Evolutionary conservation across 225 moss, liverwort and hornwort genomes (phyloP).

Genomic region (Polytrichum formosum): DNA sequence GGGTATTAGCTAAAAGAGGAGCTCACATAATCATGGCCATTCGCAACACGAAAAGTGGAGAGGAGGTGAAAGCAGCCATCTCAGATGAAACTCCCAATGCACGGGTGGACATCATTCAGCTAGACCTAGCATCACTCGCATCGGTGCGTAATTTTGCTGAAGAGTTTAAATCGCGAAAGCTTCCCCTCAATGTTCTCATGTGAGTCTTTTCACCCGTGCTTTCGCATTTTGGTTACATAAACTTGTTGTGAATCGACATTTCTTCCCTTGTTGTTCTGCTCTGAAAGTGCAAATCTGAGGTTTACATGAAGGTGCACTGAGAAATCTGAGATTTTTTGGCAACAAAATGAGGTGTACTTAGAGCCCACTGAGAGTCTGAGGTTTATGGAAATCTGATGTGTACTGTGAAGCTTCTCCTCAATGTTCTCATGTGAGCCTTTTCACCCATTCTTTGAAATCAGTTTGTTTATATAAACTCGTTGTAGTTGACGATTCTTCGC

Average conservation of each 20-base stretch:
- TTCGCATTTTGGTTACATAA: not conserved
- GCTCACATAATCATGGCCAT: constrained; percentile 58
- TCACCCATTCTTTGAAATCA: too few relatives aligned
- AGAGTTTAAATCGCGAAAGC: constrained; percentile 37
- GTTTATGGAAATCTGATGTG: too few relatives aligned
- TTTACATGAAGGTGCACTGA: too few relatives aligned
- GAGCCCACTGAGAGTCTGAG: too few relatives aligned
- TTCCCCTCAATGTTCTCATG: constrained; percentile 57
- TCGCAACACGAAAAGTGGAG: constrained; percentile 45
- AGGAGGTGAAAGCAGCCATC: constrained; percentile 42
- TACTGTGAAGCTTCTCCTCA: too few relatives aligned
- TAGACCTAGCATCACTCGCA: constrained; percentile 52
- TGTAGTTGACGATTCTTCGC: too few relatives aligned
- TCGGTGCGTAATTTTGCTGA: constrained; percentile 58
- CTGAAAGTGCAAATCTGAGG: too few relatives aligned
- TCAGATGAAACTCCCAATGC: constrained; percentile 31
- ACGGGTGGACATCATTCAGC: constrained; percentile 58
- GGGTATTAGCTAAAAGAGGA: constrained; percentile 55
- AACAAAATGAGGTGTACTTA: too few relatives aligned
- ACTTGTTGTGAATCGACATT: not conserved
- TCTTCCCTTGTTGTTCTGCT: too few relatives aligned
- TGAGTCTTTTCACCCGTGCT: constrained; percentile 9
- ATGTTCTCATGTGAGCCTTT: too few relatives aligned
- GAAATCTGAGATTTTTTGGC: too few relatives aligned
- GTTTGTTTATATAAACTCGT: too few relatives aligned